Base-by-base conservation (phyloP, 2,329 filamentous ascomycete genomes). In the Amphichorda felina region DNA sequence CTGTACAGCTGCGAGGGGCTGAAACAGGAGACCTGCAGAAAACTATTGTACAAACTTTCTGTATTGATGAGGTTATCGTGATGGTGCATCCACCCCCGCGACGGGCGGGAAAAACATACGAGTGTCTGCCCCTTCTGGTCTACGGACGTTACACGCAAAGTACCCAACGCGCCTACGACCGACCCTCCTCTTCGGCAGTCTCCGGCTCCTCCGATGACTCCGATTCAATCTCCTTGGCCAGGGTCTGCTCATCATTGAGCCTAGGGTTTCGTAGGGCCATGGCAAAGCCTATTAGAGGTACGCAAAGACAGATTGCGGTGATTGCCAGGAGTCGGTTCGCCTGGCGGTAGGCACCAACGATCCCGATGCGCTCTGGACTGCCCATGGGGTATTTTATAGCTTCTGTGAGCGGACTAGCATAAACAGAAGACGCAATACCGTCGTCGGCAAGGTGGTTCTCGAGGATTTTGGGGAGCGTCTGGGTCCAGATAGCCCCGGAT, bases 401-500 rank as follows among this genome's bases (percentile, higher is more conserved):
- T n/a, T 48, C 48, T 3, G 41, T 41, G 14, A 66, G 56, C 8
- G 64, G 64, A 28, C 59, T 41, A 2, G 27, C 46, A 37, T 64
- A 67, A 1, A 54, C 50, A 2, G 42, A 26, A 1, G 45, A 41
- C 1, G 57, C 60, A 1, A 66, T 46, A 35, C 35, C 34, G 18
- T 8, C 14, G 36, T 41, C 38, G 11, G 35, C 40, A 8, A 56
- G 43, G 34, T 67, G 64, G 17, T 43, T 39, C 16, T 38, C 39
- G 3, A 80, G 63, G 28, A 61, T 49, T 1, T 40, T 38, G 2
- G 69, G 72, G 30, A 79, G 57, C 3, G 67, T 55, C 46, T 79
- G 72, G 1, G 68, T 70, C 74, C 74, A 79, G 41, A 80, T 66
- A 15, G 72, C 70, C 11, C 74, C 75, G 0, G 74, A 74, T 18